Percentiles rank a stretch among this genome's conserved stretches.
phyloP scores from a whole-genome alignment of 768 basidiomycete species.

The Amyloporia xantha region DNA sequence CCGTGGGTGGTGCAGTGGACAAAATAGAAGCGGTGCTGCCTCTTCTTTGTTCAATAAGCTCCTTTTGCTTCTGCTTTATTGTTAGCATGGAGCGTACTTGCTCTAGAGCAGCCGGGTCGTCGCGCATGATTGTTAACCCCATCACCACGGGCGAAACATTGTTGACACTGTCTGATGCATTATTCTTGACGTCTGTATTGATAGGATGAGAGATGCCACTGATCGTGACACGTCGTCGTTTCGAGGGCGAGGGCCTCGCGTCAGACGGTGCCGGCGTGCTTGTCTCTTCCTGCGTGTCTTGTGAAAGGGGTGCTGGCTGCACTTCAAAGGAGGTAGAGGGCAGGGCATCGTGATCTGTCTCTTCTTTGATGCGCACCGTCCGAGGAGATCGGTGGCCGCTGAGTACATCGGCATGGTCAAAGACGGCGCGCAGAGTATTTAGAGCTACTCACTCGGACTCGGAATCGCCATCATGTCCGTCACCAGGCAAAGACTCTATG shows the following conservation, averaged over 20 bases:
- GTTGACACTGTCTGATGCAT: constrained; percentile 31
- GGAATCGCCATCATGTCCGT: constrained; percentile 30
- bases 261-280: constrained; percentile 29
- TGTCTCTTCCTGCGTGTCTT: background rate
- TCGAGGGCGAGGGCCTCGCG: constrained; percentile 35
- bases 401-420: constrained; percentile 6
- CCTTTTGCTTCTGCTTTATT: constrained; percentile 67
- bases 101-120: constrained; percentile 53
- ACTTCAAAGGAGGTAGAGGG: constrained; percentile 31
- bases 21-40: constrained; percentile 40
- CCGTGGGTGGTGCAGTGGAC: constrained; percentile 18
- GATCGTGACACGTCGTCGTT: constrained; percentile 69
- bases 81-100: constrained; percentile 56
- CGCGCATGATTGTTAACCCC: constrained; percentile 48
- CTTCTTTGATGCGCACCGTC: constrained; percentile 53
- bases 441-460: constrained; percentile 43
- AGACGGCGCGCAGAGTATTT: constrained; percentile 3
- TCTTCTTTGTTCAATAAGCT: constrained; percentile 62
- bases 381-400: constrained; percentile 39
- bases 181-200: constrained; percentile 45
- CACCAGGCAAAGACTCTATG: constrained; percentile 11
- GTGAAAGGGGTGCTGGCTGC: constrained; percentile 11
- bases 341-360: constrained; percentile 46
- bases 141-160: constrained; percentile 65
- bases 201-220: constrained; percentile 51